phyloP scores from a whole-genome alignment of 768 basidiomycete genomes.

The Boletus subparvulus region DNA sequence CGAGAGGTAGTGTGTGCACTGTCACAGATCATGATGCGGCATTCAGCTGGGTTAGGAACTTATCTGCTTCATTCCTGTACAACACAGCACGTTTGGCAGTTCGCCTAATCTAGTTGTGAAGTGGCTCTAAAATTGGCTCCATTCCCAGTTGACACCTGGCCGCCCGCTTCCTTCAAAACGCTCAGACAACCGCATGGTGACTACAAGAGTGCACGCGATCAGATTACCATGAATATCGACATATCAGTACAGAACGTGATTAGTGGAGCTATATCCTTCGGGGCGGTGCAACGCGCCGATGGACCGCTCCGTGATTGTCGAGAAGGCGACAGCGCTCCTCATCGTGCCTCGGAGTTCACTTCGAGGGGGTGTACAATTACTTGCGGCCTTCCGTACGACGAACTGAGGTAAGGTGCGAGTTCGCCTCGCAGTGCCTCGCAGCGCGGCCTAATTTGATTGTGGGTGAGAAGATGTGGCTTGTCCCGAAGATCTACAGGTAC shows the following conservation, averaged over 20 bases:
- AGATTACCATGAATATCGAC: slow-evolving; percentile 3
- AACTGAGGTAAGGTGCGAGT: background rate
- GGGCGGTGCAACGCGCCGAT: background rate
- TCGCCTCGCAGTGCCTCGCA: background rate
- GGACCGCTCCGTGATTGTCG: slow-evolving; percentile 11
- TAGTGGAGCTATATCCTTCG: slow-evolving; percentile 4
- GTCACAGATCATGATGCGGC: too few relatives aligned
- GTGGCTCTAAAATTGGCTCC: background rate
- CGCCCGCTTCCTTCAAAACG: background rate
- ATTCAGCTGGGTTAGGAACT: too few relatives aligned
- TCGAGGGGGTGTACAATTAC: too few relatives aligned
- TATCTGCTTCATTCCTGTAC: background rate
- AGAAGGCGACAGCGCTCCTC: slow-evolving; percentile 11
- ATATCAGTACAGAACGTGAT: background rate
- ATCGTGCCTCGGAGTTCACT: background rate
- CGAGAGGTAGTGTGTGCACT: too few relatives aligned
- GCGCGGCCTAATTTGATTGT: background rate
- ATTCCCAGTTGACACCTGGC: background rate
- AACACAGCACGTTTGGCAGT: background rate
- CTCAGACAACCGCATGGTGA: slow-evolving; percentile 1
- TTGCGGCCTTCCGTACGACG: background rate
- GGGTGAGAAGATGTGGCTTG: background rate
- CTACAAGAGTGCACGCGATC: background rate
- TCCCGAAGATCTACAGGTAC: slow-evolving; percentile 19
- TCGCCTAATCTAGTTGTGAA: background rate